phyloP scores from a whole-genome alignment of 2,329 filamentous ascomycete genomes.

The Sodiomyces alkalinus region DNA sequence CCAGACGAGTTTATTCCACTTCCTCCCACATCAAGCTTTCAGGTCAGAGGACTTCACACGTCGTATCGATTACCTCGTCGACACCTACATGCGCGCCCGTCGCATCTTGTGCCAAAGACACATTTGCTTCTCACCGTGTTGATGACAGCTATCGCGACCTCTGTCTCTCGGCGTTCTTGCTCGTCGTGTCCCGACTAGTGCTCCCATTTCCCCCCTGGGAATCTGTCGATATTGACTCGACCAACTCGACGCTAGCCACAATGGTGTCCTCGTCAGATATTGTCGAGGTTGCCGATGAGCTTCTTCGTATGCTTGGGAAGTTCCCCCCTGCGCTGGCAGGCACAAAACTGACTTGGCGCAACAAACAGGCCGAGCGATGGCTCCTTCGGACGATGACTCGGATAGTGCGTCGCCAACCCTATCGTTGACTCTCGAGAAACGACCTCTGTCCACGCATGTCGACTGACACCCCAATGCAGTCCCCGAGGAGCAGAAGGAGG shows the following conservation, averaged over 20 bases:
- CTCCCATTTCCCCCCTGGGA: too few relatives aligned
- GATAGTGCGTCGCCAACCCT: conserved; percentile 4
- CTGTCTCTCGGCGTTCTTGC: conserved; percentile 6
- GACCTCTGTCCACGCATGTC: not conserved
- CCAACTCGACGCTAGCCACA: not conserved
- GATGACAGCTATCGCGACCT: conserved; percentile 7
- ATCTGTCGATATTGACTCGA: too few relatives aligned
- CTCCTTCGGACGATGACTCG: conserved; percentile 2
- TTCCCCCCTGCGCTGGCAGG: not conserved
- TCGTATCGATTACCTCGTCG: too few relatives aligned
- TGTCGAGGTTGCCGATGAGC: not conserved
- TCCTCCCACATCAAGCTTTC: too few relatives aligned
- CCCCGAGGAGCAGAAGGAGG: conserved; percentile 55
- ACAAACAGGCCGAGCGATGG: not conserved
- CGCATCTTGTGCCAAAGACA: too few relatives aligned
- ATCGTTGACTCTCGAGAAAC: conserved; percentile 5
- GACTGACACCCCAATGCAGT: conserved; percentile 6
- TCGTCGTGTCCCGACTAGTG: too few relatives aligned
- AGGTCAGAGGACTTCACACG: too few relatives aligned
- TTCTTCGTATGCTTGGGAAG: not conserved
- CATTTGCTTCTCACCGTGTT: too few relatives aligned
- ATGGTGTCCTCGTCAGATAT: conserved; percentile 1
- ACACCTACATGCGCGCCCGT: too few relatives aligned
- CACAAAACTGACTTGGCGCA: not conserved
- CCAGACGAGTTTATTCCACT: too few relatives aligned